Percentiles rank a stretch among this genome's conserved stretches.
Evolutionary conservation across 75 land plant genomes (phyloP).

Genomic region (Sequoiadendron giganteum): DNA sequence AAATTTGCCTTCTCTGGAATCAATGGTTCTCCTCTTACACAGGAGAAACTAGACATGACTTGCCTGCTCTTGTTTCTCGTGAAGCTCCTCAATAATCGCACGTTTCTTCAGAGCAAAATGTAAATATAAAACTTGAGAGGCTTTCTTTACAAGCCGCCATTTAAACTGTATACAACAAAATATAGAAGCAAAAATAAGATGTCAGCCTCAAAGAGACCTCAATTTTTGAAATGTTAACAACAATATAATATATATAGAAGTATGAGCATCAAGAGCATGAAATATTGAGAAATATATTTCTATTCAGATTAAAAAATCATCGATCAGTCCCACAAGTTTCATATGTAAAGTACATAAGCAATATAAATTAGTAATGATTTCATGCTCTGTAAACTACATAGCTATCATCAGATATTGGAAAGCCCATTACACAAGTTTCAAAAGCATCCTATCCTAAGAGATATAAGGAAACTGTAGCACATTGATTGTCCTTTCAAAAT

Average conservation of each 20-base stretch:
- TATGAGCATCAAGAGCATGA: background rate
- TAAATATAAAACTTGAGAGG: constrained; percentile 80
- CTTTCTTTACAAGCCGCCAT: constrained; percentile 85
- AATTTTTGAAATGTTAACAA: background rate
- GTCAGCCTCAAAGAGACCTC: background rate
- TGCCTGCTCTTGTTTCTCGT: constrained; percentile 97
- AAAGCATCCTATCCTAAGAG: background rate
- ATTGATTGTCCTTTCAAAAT: background rate
- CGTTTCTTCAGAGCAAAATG: constrained; percentile 85
- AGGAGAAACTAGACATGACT: background rate
- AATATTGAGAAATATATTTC: background rate
- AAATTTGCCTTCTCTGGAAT: background rate
- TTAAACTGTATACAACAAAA: constrained; percentile 52
- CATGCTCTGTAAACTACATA: background rate
- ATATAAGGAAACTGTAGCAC: background rate
- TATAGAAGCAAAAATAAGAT: constrained; percentile 1
- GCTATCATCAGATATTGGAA: background rate
- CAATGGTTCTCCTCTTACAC: background rate
- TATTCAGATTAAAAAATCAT: background rate
- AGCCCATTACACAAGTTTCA: background rate
- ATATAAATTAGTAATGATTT: background rate
- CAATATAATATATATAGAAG: background rate
- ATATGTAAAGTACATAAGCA: background rate
- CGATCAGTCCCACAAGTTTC: background rate
- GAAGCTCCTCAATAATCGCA: constrained; percentile 79